phyloP scores from a whole-genome alignment of 202 grass and related monocot species.

The Hordeum pubiflorum region DNA sequence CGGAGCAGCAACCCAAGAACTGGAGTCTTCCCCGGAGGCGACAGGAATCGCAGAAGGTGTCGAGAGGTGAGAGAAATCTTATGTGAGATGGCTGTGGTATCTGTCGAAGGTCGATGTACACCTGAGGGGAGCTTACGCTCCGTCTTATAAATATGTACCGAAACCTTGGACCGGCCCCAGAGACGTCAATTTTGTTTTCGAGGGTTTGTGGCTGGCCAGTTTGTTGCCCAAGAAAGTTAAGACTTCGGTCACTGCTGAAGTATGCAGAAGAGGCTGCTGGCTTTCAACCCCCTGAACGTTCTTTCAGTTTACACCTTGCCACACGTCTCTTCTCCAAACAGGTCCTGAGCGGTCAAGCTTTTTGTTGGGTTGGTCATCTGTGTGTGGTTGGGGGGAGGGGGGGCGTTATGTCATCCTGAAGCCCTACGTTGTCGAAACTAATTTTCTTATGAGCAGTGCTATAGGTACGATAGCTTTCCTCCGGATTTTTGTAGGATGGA shows the following conservation, averaged over 20 bases:
- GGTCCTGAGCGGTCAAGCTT: background rate
- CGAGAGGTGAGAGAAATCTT: background rate
- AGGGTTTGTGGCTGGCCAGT: background rate
- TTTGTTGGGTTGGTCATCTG: too few species aligned
- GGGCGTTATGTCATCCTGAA: too few species aligned
- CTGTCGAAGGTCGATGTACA: background rate
- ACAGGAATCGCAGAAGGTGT: background rate
- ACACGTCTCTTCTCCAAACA: background rate
- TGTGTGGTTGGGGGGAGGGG: too few species aligned
- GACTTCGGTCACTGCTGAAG: constrained; percentile 18
- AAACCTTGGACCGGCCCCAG: constrained; percentile 16
- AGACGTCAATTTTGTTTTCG: background rate
- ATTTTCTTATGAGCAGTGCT: too few species aligned
- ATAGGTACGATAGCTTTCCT: too few species aligned
- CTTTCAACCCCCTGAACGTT: constrained; percentile 13
- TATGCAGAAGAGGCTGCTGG: constrained; percentile 17
- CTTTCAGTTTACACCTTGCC: constrained; percentile 16
- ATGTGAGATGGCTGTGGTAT: background rate
- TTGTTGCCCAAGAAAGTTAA: constrained; percentile 20
- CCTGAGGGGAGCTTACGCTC: constrained; percentile 21
- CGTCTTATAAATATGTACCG: constrained; percentile 36
- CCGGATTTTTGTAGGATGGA: too few species aligned
- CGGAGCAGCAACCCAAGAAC: background rate
- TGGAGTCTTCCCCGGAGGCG: background rate
- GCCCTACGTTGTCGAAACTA: too few species aligned